Evolutionary conservation across 768 basidiomycete genomes (phyloP).

Genomic region (Hygrophorus russula): DNA sequence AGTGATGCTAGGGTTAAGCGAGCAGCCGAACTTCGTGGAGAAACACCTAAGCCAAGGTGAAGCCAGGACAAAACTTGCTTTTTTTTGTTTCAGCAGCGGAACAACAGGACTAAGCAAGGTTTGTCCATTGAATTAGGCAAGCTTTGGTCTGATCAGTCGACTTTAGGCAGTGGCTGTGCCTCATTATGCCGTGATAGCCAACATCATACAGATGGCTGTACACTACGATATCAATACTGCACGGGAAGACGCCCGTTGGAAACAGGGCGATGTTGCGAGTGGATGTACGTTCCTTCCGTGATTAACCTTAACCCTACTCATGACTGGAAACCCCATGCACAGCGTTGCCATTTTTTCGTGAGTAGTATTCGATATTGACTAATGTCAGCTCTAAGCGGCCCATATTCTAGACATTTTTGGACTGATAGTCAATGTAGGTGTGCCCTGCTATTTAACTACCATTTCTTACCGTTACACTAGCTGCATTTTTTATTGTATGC

Average conservation of each 20-base stretch:
- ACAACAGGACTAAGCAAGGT: conserved; percentile 70
- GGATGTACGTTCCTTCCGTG: conserved; percentile 31
- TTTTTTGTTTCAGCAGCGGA: conserved; percentile 61
- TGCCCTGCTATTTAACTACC: background rate
- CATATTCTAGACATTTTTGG: conserved; percentile 49
- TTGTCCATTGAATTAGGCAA: conserved; percentile 35
- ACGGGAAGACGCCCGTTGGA: conserved; percentile 37
- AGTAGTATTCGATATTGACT: conserved; percentile 25
- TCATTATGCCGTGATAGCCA: conserved; percentile 48
- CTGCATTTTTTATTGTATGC: conserved; percentile 46
- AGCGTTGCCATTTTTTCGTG: conserved; percentile 58
- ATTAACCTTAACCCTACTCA: conserved; percentile 11
- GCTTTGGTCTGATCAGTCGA: background rate
- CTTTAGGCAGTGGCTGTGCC: conserved; percentile 50
- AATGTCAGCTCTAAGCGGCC: conserved; percentile 13
- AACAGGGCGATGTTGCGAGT: conserved; percentile 45
- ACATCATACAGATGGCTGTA: conserved; percentile 47
- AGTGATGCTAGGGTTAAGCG: conserved; percentile 34
- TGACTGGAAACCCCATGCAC: background rate
- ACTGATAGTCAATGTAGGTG: conserved; percentile 42
- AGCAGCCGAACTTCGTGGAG: conserved; percentile 32
- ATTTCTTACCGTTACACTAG: conserved; percentile 24
- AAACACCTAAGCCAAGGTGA: conserved; percentile 43
- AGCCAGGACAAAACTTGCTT: conserved; percentile 57
- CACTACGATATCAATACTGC: conserved; percentile 37